A percentile compares a stretch with the other conserved stretches of the same genome.
Evolutionary conservation across 345 rosid genomes (phyloP).

Genomic region (Trapa incisa): DNA sequence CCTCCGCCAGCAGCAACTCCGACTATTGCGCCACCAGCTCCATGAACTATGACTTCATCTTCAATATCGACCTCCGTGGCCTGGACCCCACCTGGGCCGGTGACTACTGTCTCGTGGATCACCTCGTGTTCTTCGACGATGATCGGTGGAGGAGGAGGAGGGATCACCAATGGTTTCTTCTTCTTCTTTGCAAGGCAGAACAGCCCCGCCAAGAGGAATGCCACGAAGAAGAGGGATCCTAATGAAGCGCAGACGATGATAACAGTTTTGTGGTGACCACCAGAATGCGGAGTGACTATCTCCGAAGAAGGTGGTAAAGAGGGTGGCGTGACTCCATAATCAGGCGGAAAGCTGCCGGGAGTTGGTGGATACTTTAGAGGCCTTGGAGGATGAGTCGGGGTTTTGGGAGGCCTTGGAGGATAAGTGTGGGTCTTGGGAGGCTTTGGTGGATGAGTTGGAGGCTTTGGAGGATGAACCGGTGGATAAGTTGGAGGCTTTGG

Average conservation of each 20-base stretch:
- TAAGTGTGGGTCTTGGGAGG: not conserved
- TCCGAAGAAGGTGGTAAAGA: slow-evolving; percentile 3
- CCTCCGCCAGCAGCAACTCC: slow-evolving; percentile 3
- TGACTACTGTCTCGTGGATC: slow-evolving; percentile 12
- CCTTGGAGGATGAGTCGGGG: no score
- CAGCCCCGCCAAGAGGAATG: slow-evolving; percentile 21
- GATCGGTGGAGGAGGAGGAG: not conserved
- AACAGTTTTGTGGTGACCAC: slow-evolving; percentile 14
- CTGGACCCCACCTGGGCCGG: slow-evolving; percentile 12
- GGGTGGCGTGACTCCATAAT: slow-evolving; percentile 3
- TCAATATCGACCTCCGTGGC: slow-evolving; percentile 7
- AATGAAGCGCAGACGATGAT: slow-evolving; percentile 20
- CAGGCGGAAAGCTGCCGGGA: slow-evolving; percentile 2
- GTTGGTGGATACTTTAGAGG: not conserved
- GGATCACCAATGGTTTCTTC: slow-evolving; percentile 12
- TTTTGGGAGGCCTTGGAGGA: not conserved
- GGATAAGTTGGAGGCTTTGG: slow-evolving; percentile 1
- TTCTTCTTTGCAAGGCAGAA: slow-evolving; percentile 22
- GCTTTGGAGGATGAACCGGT: not conserved
- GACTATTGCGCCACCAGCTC: slow-evolving; percentile 3
- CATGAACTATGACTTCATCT: slow-evolving; percentile 12
- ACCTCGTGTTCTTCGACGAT: slow-evolving; percentile 15
- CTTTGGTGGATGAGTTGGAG: not conserved
- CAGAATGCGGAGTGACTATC: slow-evolving; percentile 8
- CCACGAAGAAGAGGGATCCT: slow-evolving; percentile 19